phyloP scores from a whole-genome alignment of 257 asterid genomes.

The Striga asiatica region DNA sequence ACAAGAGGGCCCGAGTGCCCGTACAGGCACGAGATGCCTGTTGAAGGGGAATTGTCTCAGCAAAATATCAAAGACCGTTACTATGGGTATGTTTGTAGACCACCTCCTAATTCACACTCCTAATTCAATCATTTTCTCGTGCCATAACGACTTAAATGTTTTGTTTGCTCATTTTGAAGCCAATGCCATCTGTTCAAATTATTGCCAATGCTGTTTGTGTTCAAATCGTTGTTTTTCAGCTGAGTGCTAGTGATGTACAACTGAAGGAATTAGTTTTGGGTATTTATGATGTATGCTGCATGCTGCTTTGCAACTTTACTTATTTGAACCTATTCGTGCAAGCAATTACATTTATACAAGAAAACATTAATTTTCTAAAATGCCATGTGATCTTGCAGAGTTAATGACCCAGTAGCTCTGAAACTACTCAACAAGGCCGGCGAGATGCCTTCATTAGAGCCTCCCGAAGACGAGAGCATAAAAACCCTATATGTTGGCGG shows the following conservation, averaged over 20 bases:
- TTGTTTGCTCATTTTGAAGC: not conserved
- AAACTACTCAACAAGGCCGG: conserved; percentile 91
- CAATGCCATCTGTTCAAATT: too few species aligned
- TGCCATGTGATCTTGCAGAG: conserved; percentile 32
- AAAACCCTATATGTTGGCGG: conserved; percentile 95
- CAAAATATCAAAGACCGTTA: conserved; percentile 96
- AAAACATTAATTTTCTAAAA: not conserved
- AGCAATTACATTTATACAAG: too few species aligned
- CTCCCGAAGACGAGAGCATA: conserved; percentile 90
- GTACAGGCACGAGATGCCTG: conserved; percentile 98
- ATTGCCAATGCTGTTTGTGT: too few species aligned
- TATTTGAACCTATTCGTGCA: too few species aligned
- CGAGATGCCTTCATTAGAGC: conserved; percentile 96
- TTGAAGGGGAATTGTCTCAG: conserved; percentile 90
- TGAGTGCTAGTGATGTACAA: not conserved
- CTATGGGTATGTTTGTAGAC: conserved; percentile 58
- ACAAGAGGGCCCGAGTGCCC: conserved; percentile 99
- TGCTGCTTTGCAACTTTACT: too few species aligned
- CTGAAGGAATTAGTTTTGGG: not conserved
- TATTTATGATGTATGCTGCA: not conserved
- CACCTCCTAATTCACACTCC: too few species aligned
- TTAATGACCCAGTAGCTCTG: conserved; percentile 90
- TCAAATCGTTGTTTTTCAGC: not conserved
- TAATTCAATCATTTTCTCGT: not conserved
- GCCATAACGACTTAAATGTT: not conserved